Conservation (phyloP, 2,329 filamentous ascomycete species). For the Didymella keratinophila region DNA sequence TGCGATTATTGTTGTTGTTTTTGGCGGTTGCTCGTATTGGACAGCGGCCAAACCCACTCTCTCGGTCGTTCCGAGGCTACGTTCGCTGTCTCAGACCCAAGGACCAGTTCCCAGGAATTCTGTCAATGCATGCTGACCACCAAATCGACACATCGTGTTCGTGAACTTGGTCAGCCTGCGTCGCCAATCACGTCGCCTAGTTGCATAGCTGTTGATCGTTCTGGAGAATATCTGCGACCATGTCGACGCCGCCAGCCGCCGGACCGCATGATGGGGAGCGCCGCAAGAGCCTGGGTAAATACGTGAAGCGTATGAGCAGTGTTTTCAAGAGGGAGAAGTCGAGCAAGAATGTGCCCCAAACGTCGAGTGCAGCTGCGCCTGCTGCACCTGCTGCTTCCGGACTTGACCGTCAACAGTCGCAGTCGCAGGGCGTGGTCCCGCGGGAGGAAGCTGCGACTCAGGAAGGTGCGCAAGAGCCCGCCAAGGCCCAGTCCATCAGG, state of each 20-base stretch:
- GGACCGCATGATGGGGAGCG: constrained; percentile 37
- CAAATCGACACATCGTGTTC: constrained; percentile 34
- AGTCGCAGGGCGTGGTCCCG: background rate
- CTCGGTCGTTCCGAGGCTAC: constrained; percentile 38
- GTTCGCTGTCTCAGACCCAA: constrained; percentile 40
- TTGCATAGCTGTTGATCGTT: constrained; percentile 3
- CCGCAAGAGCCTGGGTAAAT: constrained; percentile 48
- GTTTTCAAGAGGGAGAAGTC: constrained; percentile 49
- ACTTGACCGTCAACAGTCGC: constrained; percentile 6
- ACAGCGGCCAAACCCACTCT: constrained; percentile 25
- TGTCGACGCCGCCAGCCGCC: constrained; percentile 37
- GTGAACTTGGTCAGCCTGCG: constrained; percentile 27
- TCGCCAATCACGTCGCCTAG: constrained; percentile 16
- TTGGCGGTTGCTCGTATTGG: constrained; percentile 15
- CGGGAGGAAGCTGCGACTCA: background rate
- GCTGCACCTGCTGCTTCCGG: constrained; percentile 3
- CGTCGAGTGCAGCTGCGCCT: constrained; percentile 19
- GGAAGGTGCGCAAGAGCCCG: constrained; percentile 5
- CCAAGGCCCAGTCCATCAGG: constrained; percentile 10
- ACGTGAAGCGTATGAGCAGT: constrained; percentile 52
- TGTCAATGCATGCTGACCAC: constrained; percentile 20
- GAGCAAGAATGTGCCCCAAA: constrained; percentile 24
- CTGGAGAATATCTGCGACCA: constrained; percentile 23
- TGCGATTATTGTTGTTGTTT: background rate
- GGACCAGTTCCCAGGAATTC: constrained; percentile 32